These are phyloP conservation scores for Chlorociboria aeruginascens DNA, from an alignment of 495 filamentous ascomycete species.

Conservation along the genomic window DNA sequence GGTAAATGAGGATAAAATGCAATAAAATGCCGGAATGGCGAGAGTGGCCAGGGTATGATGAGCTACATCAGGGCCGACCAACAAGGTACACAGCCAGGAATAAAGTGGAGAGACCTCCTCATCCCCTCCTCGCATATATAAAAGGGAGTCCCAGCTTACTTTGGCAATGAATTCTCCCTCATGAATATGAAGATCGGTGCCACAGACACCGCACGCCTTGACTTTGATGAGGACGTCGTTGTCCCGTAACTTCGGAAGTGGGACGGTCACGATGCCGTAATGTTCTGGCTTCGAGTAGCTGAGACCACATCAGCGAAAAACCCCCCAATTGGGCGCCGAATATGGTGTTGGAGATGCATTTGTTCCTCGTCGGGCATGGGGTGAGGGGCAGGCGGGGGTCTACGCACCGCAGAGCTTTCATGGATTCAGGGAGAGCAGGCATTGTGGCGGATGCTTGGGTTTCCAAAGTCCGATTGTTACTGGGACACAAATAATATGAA, in stretches of 20 bases:
- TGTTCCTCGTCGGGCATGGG: not conserved
- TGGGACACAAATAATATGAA: not conserved
- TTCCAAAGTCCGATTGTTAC: not conserved
- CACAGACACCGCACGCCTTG: conserved; percentile 60
- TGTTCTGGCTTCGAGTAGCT: conserved; percentile 52
- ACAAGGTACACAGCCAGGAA: not conserved
- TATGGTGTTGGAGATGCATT: not conserved
- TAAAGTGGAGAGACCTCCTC: conserved; percentile 1
- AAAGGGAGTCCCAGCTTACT: conserved; percentile 24
- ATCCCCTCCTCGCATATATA: conserved; percentile 6
- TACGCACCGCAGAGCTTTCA: not conserved
- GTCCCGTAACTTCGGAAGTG: conserved; percentile 34
- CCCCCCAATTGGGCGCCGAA: not conserved
- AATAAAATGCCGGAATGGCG: not conserved
- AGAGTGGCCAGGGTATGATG: conserved; percentile 2
- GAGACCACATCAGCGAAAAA: not conserved
- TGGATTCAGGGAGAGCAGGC: not conserved
- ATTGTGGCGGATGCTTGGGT: not conserved
- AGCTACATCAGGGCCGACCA: not conserved
- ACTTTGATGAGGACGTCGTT: conserved; percentile 34
- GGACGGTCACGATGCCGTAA: conserved; percentile 45
- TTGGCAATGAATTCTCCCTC: conserved; percentile 51
- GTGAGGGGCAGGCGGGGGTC: not conserved
- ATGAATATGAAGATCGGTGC: conserved; percentile 55
- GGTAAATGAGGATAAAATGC: not conserved